phyloP scores from a whole-genome alignment of 1,284 basidiomycete species.

The Cryptococcus sp. region DNA sequence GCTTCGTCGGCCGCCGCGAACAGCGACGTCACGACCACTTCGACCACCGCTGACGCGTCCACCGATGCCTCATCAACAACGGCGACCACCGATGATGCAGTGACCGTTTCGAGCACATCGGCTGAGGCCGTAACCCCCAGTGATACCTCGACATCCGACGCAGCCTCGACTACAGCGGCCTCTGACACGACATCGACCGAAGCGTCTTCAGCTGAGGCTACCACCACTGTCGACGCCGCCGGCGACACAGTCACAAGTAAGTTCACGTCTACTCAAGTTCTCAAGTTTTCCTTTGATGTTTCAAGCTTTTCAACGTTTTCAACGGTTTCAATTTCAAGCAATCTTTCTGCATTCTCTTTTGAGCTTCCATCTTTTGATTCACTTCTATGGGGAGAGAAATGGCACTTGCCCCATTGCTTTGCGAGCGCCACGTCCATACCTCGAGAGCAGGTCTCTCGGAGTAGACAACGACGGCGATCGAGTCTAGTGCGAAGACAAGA shows the following conservation, averaged over 20 bases:
- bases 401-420: background rate
- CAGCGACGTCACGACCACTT: slow-evolving; percentile 4
- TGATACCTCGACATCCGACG: background rate
- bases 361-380: slow-evolving; percentile 1
- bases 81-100: background rate
- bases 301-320: slow-evolving; percentile 5
- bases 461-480: too few species aligned
- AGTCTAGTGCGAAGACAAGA: background rate
- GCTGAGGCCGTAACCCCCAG: too few species aligned
- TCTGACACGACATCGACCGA: background rate
- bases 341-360: background rate
- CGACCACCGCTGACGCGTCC: background rate
- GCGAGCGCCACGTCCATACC: background rate
- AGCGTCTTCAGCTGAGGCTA: background rate
- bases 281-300: background rate
- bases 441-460: background rate
- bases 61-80: background rate
- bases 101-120: too few species aligned
- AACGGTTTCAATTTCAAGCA: slow-evolving; percentile 4
- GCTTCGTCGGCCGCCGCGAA: slow-evolving; percentile 3
- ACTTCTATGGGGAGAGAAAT: background rate
- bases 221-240: slow-evolving; percentile 1
- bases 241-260: slow-evolving; percentile 11
- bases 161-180: background rate
- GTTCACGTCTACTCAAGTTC: slow-evolving; percentile 6